Evolutionary conservation across 108 stramenopile species (phyloP).

Genomic region (Asterionellopsis glacialis): DNA sequence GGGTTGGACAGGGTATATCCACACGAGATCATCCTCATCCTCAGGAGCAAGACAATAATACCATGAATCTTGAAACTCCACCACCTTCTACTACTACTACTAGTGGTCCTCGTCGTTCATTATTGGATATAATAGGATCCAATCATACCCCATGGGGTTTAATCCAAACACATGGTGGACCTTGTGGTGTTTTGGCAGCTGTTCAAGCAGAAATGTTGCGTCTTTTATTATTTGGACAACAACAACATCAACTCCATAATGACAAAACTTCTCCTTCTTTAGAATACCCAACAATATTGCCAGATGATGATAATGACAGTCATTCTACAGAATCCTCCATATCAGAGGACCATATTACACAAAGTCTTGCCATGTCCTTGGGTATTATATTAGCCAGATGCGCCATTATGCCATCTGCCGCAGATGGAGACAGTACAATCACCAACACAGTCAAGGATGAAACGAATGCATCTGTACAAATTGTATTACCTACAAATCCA

Average conservation of each 20-base stretch:
- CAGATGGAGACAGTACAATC: constrained; percentile 5
- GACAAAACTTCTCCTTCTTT: not conserved
- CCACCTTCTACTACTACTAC: not conserved
- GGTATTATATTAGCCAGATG: constrained; percentile 62
- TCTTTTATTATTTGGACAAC: constrained; percentile 49
- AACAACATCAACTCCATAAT: not conserved
- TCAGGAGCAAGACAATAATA: constrained; percentile 1
- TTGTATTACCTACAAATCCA: constrained; percentile 1
- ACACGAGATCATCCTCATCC: constrained; percentile 6
- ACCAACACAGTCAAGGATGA: not conserved
- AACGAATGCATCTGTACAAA: not conserved
- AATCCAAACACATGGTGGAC: constrained; percentile 81
- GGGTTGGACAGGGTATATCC: constrained; percentile 52
- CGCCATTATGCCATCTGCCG: constrained; percentile 29
- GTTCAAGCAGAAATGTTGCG: constrained; percentile 79
- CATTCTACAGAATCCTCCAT: constrained; percentile 14
- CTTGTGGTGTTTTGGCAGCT: constrained; percentile 84
- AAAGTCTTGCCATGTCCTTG: constrained; percentile 55
- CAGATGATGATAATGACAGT: constrained; percentile 1
- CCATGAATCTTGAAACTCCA: constrained; percentile 12
- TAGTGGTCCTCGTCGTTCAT: too few relatives aligned
- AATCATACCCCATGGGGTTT: constrained; percentile 57
- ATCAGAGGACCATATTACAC: constrained; percentile 20
- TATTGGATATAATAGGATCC: constrained; percentile 5
- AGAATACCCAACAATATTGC: not conserved